Conservation (phyloP, 2,329 filamentous ascomycete genomes). For the Daldinia sp. region DNA sequence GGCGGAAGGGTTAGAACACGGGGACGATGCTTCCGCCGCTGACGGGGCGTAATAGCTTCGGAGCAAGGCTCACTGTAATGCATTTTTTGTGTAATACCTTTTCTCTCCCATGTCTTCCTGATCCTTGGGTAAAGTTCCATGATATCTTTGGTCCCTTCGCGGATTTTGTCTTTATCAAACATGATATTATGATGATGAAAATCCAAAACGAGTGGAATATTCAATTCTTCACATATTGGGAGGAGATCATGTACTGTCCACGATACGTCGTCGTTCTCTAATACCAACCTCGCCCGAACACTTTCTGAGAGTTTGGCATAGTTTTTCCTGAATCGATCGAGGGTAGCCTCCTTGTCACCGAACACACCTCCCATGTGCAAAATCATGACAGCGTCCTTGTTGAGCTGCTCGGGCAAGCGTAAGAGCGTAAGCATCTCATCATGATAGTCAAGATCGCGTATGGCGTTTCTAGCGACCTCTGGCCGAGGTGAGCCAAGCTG, state of each 20-base stretch:
- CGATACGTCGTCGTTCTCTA: constrained; percentile 94
- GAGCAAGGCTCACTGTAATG: constrained; percentile 89
- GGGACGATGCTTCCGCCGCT: constrained; percentile 86
- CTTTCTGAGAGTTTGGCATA: constrained; percentile 74
- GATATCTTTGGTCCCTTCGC: constrained; percentile 88
- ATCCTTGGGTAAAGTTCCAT: constrained; percentile 80
- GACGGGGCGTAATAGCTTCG: constrained; percentile 79
- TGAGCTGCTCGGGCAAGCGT: constrained; percentile 78
- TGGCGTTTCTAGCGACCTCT: constrained; percentile 79
- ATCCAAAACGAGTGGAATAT: constrained; percentile 92
- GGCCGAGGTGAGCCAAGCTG: constrained; percentile 86
- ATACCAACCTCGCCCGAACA: constrained; percentile 83
- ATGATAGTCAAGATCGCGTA: constrained; percentile 89
- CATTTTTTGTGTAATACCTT: constrained; percentile 93
- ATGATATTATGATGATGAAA: constrained; percentile 97
- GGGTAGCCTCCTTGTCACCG: constrained; percentile 83
- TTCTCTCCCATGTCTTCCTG: constrained; percentile 83
- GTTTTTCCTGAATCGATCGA: constrained; percentile 82
- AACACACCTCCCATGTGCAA: constrained; percentile 93
- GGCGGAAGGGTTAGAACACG: constrained; percentile 85
- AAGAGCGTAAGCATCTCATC: constrained; percentile 85
- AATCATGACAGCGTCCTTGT: constrained; percentile 93
- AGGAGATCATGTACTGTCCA: constrained; percentile 94
- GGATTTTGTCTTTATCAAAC: constrained; percentile 77
- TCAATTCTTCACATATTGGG: constrained; percentile 91